Base-by-base conservation (phyloP, 1,284 basidiomycete species). In the Golubevia sp. region DNA sequence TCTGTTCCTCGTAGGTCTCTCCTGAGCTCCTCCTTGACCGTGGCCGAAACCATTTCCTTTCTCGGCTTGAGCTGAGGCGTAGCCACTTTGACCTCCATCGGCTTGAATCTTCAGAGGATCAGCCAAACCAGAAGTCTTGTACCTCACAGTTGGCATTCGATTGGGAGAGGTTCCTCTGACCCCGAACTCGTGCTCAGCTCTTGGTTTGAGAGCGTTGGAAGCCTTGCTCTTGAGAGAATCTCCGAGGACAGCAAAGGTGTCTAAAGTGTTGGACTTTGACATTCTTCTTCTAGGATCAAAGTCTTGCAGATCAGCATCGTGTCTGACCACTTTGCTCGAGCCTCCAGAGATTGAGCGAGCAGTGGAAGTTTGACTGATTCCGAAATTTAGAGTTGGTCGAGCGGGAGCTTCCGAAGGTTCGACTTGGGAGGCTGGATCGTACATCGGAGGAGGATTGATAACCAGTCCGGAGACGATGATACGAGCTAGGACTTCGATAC, bases 381-480 rank as follows among this genome's bases (percentile, higher is more conserved):
- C 38, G 18, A 13, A 44, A 44, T 18, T 18, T 44, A 44, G 18
- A 44, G 38, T 44, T 8, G 38, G 38, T 13, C 38, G 38, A 13
- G 38, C 11, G 13, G 38, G 18, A 18, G 38, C 18, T 18, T 44
- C 38, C 11, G 38, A 13, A 13, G 38, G 38, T 44, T 44, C 38
- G 38, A 44, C 38, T 44, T 44, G 38, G 18, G 18, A 18, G 18
- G 38, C 38, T 4, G 65, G 61, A 8, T 58, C 52, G 25, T 63
- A 73, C 53, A 62, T 59, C 7, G 70, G 68, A n/a, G 79, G 79
- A n/a, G 81, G 81, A 49, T 83, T 79, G 64, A 83, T 79, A 50
- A 83, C 48, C 50, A 83, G 63, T 2, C 81, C 81, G 0, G 77
- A 80, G 0, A 83, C 79, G 25, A 82, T 66, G 58, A 83, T 70